Evolutionary conservation across 192 early-diverging fungal species (phyloP).

Genomic region (Backusella macrospora): DNA sequence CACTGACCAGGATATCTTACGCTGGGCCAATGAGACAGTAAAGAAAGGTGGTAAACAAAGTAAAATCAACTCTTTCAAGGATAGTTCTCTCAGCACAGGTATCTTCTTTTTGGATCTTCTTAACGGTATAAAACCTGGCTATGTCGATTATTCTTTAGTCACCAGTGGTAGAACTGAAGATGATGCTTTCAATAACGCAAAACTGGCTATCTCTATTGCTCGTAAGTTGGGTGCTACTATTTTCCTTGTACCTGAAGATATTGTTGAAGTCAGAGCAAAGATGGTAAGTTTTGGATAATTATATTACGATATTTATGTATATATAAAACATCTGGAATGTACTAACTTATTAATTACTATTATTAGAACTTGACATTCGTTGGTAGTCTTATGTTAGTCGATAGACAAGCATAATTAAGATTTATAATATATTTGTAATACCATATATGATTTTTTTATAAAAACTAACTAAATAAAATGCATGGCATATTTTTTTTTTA

Average conservation of each 20-base stretch:
- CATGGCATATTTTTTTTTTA: no score
- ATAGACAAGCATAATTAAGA: constrained; percentile 37
- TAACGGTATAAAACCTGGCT: constrained; percentile 90
- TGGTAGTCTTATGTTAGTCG: constrained; percentile 90
- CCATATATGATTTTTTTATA: no score
- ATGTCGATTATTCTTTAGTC: constrained; percentile 88
- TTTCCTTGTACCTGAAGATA: constrained; percentile 98
- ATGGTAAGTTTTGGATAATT: constrained; percentile 62
- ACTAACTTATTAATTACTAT: constrained; percentile 14
- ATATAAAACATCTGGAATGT: neutral
- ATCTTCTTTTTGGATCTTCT: constrained; percentile 91
- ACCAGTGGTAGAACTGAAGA: constrained; percentile 75
- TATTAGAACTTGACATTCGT: constrained; percentile 89
- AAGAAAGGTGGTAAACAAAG: constrained; percentile 63
- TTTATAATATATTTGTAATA: neutral
- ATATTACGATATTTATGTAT: no score
- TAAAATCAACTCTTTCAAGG: constrained; percentile 85
- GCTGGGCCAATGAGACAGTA: constrained; percentile 92
- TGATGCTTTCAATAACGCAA: constrained; percentile 89
- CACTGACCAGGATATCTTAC: constrained; percentile 91
- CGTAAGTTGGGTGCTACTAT: constrained; percentile 98
- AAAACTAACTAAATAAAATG: no score
- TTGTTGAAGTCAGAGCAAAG: constrained; percentile 96
- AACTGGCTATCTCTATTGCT: constrained; percentile 97
- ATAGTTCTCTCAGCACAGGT: constrained; percentile 74